Evolutionary conservation across 441 rosid species (phyloP), one percentile per base, ranked within the genome.

Genomic region (Jatropha podagrica): DNA sequence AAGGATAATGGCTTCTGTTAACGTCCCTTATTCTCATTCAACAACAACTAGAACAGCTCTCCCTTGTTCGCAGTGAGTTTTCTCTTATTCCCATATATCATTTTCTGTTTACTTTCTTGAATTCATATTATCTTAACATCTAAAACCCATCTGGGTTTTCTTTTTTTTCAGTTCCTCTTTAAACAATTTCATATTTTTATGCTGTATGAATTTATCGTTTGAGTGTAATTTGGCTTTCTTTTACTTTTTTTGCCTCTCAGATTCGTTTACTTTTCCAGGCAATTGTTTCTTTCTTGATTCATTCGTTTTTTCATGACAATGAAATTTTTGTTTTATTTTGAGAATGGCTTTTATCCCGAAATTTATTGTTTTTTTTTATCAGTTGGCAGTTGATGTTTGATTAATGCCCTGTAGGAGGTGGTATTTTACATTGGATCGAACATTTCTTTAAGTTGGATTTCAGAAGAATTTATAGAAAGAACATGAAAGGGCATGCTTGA

Each of bases 1-100:
- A 62, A 44, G 42, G 23, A 68, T 49, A 41, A 88, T 90, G 97
- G 88, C 94, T 78, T 85, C 94, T 11, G 69, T 89, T 77, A 87
- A 85, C 72, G 14, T 86, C 27, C 81, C 89, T 60, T 86, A 77
- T 10, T 72, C 54, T 65, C 79, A 89, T 72, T 84, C 93, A 61
- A 85, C 88, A 44, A 64, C 76, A 15, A 5, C 69, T 10, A 60
- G 64, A 73, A 66, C 86, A 3, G 76, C 90, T 74, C 82, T 86
- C 61, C 81, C 88, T 58, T 79, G 74, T 65, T 54, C 83, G 11
- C 82, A 75, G 94, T 90, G 51, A 82, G 84, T 7, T 80, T 72
- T 63, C 10, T 56, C 64, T 64, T 5, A n/a, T 23, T 23, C 5
- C 44, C n/a, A n/a, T 58, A 23, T 15, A 51, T 52, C 8, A 7